Conservation (phyloP, 495 filamentous ascomycete genomes). For the Tirmania nivea region DNA sequence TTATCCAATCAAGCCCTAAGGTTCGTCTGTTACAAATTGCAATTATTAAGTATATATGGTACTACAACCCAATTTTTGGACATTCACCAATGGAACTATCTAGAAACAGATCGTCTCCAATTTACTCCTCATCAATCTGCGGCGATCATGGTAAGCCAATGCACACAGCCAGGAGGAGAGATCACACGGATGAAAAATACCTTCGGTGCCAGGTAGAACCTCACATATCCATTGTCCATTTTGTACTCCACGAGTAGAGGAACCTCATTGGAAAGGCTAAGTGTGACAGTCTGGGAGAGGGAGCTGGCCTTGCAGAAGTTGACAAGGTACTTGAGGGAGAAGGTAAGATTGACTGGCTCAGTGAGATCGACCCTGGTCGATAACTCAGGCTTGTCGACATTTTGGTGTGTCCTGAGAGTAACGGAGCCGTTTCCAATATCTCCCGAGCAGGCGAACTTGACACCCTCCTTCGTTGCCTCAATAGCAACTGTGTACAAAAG, state of each 20-base stretch:
- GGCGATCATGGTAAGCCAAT: no score
- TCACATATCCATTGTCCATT: constrained; percentile 63
- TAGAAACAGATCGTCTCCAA: no score
- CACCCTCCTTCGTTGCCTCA: constrained; percentile 88
- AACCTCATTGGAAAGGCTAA: constrained; percentile 89
- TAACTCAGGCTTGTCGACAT: constrained; percentile 72
- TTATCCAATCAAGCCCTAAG: no score
- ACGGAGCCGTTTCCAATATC: constrained; percentile 93
- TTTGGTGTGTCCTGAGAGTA: constrained; percentile 69
- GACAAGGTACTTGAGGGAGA: constrained; percentile 97
- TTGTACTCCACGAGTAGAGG: constrained; percentile 86
- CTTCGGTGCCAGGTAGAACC: constrained; percentile 98
- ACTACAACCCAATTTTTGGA: no score
- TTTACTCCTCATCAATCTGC: not conserved
- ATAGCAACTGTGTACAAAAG: constrained; percentile 48
- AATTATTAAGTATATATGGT: no score
- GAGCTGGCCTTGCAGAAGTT: constrained; percentile 98
- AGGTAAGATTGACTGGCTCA: constrained; percentile 86
- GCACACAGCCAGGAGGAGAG: no score
- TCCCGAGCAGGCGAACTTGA: constrained; percentile 83
- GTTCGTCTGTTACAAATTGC: no score
- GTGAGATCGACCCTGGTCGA: constrained; percentile 75
- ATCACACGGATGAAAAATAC: constrained; percentile 23
- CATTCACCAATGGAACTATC: no score
- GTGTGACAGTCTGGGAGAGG: constrained; percentile 59